A percentile compares a stretch with the other conserved stretches of the same genome.
Conservation (phyloP, 1,284 basidiomycete species). For the Heterobasidion occidentale region DNA sequence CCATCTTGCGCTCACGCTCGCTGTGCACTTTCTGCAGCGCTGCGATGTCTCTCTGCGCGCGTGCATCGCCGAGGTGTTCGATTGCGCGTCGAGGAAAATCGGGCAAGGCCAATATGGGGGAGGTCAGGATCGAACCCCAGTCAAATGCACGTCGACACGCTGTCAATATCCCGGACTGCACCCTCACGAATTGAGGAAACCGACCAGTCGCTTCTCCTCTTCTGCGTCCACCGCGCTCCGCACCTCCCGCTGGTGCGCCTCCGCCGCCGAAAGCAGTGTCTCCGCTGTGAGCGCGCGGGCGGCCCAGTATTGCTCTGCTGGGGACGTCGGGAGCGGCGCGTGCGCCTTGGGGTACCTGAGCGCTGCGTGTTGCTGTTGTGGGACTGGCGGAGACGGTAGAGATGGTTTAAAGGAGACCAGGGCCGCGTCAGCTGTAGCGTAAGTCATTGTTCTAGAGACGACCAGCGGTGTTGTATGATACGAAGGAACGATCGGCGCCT, state of each 20-base stretch:
- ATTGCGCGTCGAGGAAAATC: no score
- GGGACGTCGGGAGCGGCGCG: background rate
- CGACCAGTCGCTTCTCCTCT: conserved; percentile 38
- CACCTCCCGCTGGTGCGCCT: conserved; percentile 40
- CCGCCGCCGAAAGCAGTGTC: conserved; percentile 38
- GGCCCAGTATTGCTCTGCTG: conserved; percentile 46
- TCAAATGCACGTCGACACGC: no score
- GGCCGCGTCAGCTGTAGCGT: no score
- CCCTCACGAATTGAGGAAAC: conserved; percentile 11
- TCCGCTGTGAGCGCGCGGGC: conserved; percentile 54
- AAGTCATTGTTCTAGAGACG: no score
- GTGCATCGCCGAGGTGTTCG: no score
- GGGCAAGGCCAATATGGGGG: no score
- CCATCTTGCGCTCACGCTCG: conserved; percentile 36
- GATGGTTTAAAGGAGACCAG: no score
- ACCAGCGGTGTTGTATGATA: no score
- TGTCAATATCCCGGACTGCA: background rate
- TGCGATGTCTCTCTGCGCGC: conserved; percentile 33
- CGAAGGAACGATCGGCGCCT: no score
- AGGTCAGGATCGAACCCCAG: no score
- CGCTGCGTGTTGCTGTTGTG: background rate
- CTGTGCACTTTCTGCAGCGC: conserved; percentile 31
- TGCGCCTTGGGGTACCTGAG: background rate
- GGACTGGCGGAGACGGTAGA: no score
- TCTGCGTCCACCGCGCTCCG: conserved; percentile 28